phyloP scores from a whole-genome alignment of 225 moss, liverwort and hornwort species.

The Sphagnum tenellum region DNA sequence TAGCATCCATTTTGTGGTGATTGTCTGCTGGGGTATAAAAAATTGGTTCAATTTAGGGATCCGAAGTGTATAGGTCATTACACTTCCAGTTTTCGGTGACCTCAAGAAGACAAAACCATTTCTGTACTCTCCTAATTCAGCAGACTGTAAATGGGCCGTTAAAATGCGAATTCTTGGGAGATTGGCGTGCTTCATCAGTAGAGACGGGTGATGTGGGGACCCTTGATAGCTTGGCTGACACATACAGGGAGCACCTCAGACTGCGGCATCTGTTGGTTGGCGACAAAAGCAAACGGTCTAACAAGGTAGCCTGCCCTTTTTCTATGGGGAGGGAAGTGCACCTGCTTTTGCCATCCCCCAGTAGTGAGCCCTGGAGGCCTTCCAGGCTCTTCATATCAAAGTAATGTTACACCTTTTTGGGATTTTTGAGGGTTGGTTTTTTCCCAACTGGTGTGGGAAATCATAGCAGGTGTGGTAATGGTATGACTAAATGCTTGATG shows the following conservation, averaged over 20 bases:
- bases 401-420: not conserved
- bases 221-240: conserved; percentile 70
- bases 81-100: conserved; percentile 10
- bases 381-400: conserved; percentile 1
- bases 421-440: not conserved
- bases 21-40: too few species aligned
- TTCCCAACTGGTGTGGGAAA: too few species aligned
- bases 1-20: too few species aligned
- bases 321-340: conserved; percentile 28
- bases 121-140: conserved; percentile 19
- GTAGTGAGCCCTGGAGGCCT: conserved; percentile 5
- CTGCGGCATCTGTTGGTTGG: conserved; percentile 78
- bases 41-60: too few species aligned
- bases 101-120: conserved; percentile 17
- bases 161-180: conserved; percentile 51
- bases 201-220: conserved; percentile 63
- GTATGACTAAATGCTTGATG: not conserved
- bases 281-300: conserved; percentile 76
- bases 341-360: conserved; percentile 42
- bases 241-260: conserved; percentile 64
- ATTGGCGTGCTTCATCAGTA: conserved; percentile 49
- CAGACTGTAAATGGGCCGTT: conserved; percentile 54
- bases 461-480: too few species aligned
- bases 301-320: conserved; percentile 66
- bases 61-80: not conserved